phyloP scores from a whole-genome alignment of 306 rosid genomes.

The Corylus avellana region DNA sequence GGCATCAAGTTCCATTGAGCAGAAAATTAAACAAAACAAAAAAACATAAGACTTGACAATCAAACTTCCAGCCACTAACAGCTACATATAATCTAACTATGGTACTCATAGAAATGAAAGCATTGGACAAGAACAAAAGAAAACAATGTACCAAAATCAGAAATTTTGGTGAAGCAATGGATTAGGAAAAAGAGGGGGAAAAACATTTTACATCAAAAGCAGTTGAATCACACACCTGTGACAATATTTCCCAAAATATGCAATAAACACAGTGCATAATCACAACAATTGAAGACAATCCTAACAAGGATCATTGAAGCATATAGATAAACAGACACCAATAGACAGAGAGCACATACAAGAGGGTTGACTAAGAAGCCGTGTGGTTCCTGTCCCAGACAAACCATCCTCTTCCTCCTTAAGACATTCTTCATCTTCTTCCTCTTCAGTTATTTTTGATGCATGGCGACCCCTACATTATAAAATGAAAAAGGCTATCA shows the following conservation, averaged over 20 bases:
- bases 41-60: neutral
- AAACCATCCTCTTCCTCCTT: conserved; percentile 94
- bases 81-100: neutral
- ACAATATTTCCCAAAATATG: neutral
- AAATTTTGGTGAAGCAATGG: neutral
- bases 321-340: neutral
- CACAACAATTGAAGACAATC: neutral
- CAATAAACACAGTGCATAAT: neutral
- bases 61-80: neutral
- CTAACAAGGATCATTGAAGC: neutral
- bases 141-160: neutral
- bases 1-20: neutral
- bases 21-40: neutral
- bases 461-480: conserved; percentile 92
- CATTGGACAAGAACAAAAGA: conserved; percentile 3
- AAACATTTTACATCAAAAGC: neutral
- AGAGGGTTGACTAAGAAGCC: conserved; percentile 85
- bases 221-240: neutral
- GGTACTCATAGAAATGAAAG: neutral
- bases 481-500: conserved; percentile 14
- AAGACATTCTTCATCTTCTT: conserved; percentile 96
- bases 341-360: conserved; percentile 46
- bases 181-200: neutral
- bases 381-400: conserved; percentile 67
- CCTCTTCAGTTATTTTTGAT: conserved; percentile 97